Conservation (phyloP, 352 stramenopile genomes). For the Phytopythium mirpurense region DNA sequence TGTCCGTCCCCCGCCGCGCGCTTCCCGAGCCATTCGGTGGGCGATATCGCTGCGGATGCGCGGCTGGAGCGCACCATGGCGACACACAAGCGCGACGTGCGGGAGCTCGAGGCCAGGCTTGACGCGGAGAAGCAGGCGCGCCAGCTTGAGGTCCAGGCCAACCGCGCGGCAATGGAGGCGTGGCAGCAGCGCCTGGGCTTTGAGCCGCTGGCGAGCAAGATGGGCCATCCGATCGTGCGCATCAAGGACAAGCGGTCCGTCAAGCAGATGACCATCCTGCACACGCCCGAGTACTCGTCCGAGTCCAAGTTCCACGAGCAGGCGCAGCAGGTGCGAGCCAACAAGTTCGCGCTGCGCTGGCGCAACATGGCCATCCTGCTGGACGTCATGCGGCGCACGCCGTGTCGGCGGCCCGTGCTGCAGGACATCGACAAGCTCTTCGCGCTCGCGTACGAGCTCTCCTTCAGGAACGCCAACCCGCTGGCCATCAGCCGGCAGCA, state of each 20-base stretch:
- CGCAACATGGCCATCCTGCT: slow-evolving; percentile 34
- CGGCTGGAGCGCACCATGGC: slow-evolving; percentile 20
- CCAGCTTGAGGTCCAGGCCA: slow-evolving; percentile 23
- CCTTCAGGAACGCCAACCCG: slow-evolving; percentile 27
- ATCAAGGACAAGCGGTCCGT: slow-evolving; percentile 26
- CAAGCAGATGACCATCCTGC: slow-evolving; percentile 39
- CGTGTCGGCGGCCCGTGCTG: slow-evolving; percentile 46
- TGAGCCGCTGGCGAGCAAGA: slow-evolving; percentile 32
- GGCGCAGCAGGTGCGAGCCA: slow-evolving; percentile 20
- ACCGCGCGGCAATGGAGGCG: slow-evolving; percentile 21
- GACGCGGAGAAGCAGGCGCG: slow-evolving; percentile 28
- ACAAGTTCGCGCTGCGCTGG: slow-evolving; percentile 47
- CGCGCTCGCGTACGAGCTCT: slow-evolving; percentile 41
- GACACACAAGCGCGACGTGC: slow-evolving; percentile 19
- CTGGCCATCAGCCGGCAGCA: slow-evolving; percentile 35
- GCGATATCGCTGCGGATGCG: slow-evolving; percentile 10
- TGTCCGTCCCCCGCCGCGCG: slow-evolving; percentile 42
- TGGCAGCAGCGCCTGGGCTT: slow-evolving; percentile 30
- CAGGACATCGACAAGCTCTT: slow-evolving; percentile 69
- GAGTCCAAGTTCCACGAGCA: slow-evolving; percentile 28
- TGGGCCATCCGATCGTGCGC: slow-evolving; percentile 38
- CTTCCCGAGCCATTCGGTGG: slow-evolving; percentile 24
- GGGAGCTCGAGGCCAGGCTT: slow-evolving; percentile 22
- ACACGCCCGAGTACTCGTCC: slow-evolving; percentile 40
- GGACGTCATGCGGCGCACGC: slow-evolving; percentile 51